These are phyloP conservation scores for Neostapfia colusana DNA, from an alignment of 176 grass and related monocot genomes.

Conservation along the genomic window DNA sequence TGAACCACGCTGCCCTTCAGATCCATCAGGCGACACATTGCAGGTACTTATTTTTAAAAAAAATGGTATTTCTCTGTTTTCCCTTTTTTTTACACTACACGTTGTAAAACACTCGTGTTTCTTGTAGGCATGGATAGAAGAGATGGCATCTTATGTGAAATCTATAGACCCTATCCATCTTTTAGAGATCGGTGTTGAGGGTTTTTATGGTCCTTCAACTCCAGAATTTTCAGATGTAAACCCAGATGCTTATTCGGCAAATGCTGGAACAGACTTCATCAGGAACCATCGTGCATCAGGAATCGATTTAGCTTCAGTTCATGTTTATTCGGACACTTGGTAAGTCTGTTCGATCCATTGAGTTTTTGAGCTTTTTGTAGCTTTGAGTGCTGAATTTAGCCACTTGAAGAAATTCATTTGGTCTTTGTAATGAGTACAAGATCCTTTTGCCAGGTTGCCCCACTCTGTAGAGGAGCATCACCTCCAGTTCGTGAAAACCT, in stretches of 20 bases:
- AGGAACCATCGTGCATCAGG: conserved; percentile 57
- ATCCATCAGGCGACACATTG: conserved; percentile 72
- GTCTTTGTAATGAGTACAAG: not conserved
- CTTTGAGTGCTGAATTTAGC: not conserved
- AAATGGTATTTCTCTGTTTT: conserved; percentile 16
- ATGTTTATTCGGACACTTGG: conserved; percentile 85
- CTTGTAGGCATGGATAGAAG: conserved; percentile 81
- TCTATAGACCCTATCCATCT: conserved; percentile 63
- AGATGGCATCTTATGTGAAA: conserved; percentile 75
- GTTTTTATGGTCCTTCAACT: conserved; percentile 76
- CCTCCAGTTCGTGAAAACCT: conserved; percentile 61
- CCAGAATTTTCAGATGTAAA: conserved; percentile 56
- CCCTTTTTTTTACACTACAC: not conserved
- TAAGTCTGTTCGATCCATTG: conserved; percentile 5
- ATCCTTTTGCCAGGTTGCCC: conserved; percentile 55
- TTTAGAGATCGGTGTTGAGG: conserved; percentile 64
- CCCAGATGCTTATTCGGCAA: conserved; percentile 51
- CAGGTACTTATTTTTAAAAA: conserved; percentile 60
- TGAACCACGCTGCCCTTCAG: conserved; percentile 70
- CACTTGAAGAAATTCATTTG: conserved; percentile 18
- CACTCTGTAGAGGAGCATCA: conserved; percentile 52
- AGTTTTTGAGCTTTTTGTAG: not conserved
- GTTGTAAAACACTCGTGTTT: conserved; percentile 20
- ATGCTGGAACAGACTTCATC: conserved; percentile 77
- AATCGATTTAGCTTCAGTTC: conserved; percentile 79